Percentiles rank a stretch among this genome's conserved stretches.
phyloP scores from a whole-genome alignment of 2,329 filamentous ascomycete species.

The Pyricularia sp. region DNA sequence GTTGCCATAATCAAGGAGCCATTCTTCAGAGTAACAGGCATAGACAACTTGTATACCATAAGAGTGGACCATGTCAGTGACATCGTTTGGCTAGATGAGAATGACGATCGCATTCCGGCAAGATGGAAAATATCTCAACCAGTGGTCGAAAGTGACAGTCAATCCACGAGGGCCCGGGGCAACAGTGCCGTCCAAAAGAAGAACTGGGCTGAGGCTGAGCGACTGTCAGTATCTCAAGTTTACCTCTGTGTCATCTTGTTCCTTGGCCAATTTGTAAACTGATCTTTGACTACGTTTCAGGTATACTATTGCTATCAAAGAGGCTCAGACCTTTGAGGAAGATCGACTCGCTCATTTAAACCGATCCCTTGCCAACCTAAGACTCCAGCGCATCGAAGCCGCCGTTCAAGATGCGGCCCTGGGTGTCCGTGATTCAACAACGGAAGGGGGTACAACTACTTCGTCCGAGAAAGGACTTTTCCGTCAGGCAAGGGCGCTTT shows the following conservation, averaged over 20 bases:
- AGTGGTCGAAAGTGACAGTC: slow-evolving; percentile 7
- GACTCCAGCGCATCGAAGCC: slow-evolving; percentile 14
- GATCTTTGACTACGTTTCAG: slow-evolving; percentile 10
- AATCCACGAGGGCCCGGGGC: slow-evolving; percentile 15
- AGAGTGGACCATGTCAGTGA: slow-evolving; percentile 41
- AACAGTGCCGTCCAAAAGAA: slow-evolving; percentile 18
- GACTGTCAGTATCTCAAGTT: slow-evolving; percentile 16
- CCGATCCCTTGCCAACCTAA: slow-evolving; percentile 21
- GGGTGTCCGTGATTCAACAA: neutral
- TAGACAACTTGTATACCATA: slow-evolving; percentile 26
- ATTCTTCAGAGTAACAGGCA: slow-evolving; percentile 27
- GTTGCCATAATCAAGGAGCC: slow-evolving; percentile 39
- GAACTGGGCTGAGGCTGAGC: slow-evolving; percentile 17
- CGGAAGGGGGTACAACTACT: neutral
- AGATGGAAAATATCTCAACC: slow-evolving; percentile 16
- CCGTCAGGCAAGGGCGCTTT: slow-evolving; percentile 28
- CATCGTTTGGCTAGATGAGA: slow-evolving; percentile 22
- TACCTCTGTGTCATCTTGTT: neutral
- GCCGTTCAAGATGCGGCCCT: slow-evolving; percentile 18
- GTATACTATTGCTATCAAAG: slow-evolving; percentile 22
- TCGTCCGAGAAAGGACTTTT: slow-evolving; percentile 29
- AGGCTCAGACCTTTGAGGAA: slow-evolving; percentile 21
- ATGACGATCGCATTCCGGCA: slow-evolving; percentile 25
- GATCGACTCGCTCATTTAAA: slow-evolving; percentile 20
- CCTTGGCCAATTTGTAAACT: neutral